A percentile compares a stretch with the other conserved stretches of the same genome.
Evolutionary conservation across 495 filamentous ascomycete species (phyloP).

Genomic region (Penicillium chermesinum): DNA sequence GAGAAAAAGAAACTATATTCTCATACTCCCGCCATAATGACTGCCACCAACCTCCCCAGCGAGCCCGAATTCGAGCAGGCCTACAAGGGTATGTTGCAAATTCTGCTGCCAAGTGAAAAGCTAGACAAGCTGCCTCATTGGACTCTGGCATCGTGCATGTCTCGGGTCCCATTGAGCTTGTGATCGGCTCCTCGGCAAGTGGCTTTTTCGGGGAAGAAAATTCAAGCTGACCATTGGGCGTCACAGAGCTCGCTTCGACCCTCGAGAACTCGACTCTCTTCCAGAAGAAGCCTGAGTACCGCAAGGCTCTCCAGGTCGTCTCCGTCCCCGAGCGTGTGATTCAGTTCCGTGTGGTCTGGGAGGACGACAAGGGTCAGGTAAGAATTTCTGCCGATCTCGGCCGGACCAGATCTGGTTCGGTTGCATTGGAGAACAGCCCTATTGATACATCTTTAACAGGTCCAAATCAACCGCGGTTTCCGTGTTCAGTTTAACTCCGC

Average conservation of each 20-base stretch:
- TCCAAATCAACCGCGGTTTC: conserved; percentile 94
- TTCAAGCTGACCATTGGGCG: too few species aligned
- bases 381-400: not conserved
- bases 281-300: conserved; percentile 88
- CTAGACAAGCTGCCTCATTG: too few species aligned
- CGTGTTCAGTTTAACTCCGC: conserved; percentile 99
- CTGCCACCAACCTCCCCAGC: conserved; percentile 59
- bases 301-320: conserved; percentile 79
- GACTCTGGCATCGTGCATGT: too few species aligned
- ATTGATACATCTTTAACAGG: conserved; percentile 29
- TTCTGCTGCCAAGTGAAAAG: too few species aligned
- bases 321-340: conserved; percentile 93
- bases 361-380: conserved; percentile 73
- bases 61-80: conserved; percentile 99
- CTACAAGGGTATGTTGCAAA: conserved; percentile 90
- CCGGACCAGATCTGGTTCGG: not conserved
- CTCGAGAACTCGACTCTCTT: conserved; percentile 93
- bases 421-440: not conserved
- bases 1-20: conserved; percentile 2
- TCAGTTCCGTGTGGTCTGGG: conserved; percentile 97
- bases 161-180: not conserved
- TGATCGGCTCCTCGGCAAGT: conserved; percentile 24
- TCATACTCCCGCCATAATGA: conserved; percentile 49
- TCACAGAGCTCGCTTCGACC: conserved; percentile 86
- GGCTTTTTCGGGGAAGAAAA: too few species aligned